phyloP scores from a whole-genome alignment of 2,329 filamentous ascomycete species.

The Colletotrichum sp. region DNA sequence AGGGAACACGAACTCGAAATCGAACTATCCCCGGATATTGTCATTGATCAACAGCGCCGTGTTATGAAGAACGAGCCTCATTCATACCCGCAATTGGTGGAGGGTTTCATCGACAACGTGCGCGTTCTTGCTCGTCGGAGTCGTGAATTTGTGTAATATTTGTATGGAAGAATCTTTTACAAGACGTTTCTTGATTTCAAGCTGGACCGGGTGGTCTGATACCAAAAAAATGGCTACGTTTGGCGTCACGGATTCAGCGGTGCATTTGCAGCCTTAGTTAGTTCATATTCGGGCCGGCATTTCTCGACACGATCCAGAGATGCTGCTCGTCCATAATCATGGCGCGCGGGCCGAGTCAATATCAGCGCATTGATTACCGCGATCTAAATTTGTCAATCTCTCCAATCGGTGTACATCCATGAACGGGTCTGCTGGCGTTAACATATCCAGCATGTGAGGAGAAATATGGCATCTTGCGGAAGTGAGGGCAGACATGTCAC shows the following conservation, averaged over 20 bases:
- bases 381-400: not conserved
- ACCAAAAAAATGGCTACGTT: slow-evolving; percentile 13
- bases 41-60: slow-evolving; percentile 69
- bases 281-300: not conserved
- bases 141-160: slow-evolving; percentile 32
- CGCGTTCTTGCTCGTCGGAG: slow-evolving; percentile 59
- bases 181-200: not conserved
- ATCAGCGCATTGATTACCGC: not conserved
- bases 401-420: not conserved
- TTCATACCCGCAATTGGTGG: slow-evolving; percentile 71
- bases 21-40: slow-evolving; percentile 68
- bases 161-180: not conserved
- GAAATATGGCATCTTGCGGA: not conserved
- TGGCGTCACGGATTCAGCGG: slow-evolving; percentile 7
- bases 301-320: not conserved
- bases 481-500: not conserved
- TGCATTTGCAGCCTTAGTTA: not conserved
- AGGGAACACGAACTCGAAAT: slow-evolving; percentile 86
- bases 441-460: not conserved
- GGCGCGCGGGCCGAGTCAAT: not conserved
- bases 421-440: not conserved
- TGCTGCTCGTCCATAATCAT: not conserved
- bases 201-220: slow-evolving; percentile 15
- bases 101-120: slow-evolving; percentile 78
- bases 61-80: slow-evolving; percentile 58